Evolutionary conservation across 257 asterid species (phyloP).

Genomic region (Rauvolfia tetraphylla): DNA sequence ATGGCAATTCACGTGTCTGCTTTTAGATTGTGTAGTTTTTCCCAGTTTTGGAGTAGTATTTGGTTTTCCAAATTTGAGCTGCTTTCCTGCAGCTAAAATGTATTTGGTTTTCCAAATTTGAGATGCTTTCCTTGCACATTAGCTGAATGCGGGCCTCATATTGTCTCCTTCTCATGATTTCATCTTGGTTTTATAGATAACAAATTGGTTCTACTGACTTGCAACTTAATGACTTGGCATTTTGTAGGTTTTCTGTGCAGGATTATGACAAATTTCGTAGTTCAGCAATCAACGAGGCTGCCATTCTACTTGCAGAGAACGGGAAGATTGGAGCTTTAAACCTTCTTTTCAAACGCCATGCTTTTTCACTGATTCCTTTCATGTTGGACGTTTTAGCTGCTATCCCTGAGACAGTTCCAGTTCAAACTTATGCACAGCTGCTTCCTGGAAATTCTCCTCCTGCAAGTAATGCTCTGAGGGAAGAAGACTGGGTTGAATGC

Average conservation of each 20-base stretch:
- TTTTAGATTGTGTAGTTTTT: background rate
- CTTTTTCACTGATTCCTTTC: slow-evolving; percentile 67
- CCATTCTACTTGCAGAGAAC: slow-evolving; percentile 73
- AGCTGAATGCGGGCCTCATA: slow-evolving; percentile 1
- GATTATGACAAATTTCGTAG: slow-evolving; percentile 77
- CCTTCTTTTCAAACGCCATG: slow-evolving; percentile 90
- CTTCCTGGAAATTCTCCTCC: slow-evolving; percentile 90
- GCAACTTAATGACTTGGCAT: slow-evolving; percentile 60
- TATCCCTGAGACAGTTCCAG: slow-evolving; percentile 94
- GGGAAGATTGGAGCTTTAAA: slow-evolving; percentile 96
- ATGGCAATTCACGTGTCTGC: slow-evolving; percentile 3
- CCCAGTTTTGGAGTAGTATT: too few species aligned
- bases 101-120: background rate
- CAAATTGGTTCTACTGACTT: slow-evolving; percentile 48
- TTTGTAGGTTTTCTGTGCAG: slow-evolving; percentile 84
- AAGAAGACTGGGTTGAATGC: slow-evolving; percentile 97
- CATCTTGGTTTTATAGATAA: slow-evolving; percentile 13
- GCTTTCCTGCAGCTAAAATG: too few species aligned
- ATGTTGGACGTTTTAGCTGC: slow-evolving; percentile 90
- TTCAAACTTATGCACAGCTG: slow-evolving; percentile 79
- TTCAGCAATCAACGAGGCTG: slow-evolving; percentile 63
- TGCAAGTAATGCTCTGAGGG: slow-evolving; percentile 55
- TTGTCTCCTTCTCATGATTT: slow-evolving; percentile 16
- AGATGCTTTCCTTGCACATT: background rate
- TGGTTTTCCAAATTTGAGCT: too few species aligned